phyloP scores from a whole-genome alignment of 768 basidiomycete species.

The Leccinum broughii region DNA sequence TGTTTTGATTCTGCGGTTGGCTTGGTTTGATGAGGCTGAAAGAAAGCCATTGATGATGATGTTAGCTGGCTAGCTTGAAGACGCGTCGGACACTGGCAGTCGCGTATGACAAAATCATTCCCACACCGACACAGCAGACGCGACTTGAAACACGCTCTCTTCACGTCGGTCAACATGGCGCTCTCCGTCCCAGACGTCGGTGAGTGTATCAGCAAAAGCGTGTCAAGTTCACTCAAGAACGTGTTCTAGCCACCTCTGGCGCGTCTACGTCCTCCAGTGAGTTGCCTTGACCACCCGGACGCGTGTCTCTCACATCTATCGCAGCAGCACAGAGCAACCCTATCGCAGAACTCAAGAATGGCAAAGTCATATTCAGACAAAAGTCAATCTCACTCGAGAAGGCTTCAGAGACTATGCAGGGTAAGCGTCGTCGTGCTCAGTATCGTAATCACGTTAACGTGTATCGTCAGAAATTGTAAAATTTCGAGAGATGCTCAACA shows the following conservation, averaged over 20 bases:
- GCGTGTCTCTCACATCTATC: slow-evolving; percentile 4
- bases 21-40: slow-evolving; percentile 49
- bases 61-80: neutral
- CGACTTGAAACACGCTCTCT: slow-evolving; percentile 16
- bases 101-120: slow-evolving; percentile 22
- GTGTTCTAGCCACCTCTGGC: slow-evolving; percentile 13
- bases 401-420: slow-evolving; percentile 79
- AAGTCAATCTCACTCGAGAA: slow-evolving; percentile 75
- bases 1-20: slow-evolving; percentile 43
- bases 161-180: slow-evolving; percentile 25
- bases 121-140: slow-evolving; percentile 20
- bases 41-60: slow-evolving; percentile 62
- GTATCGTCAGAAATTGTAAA: slow-evolving; percentile 62
- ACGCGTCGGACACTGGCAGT: slow-evolving; percentile 44
- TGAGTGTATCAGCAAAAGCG: slow-evolving; percentile 13
- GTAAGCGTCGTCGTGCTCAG: slow-evolving; percentile 38
- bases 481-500: slow-evolving; percentile 72
- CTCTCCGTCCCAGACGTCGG: slow-evolving; percentile 13
- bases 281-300: slow-evolving; percentile 2
- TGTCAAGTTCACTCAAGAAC: slow-evolving; percentile 5
- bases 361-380: slow-evolving; percentile 75
- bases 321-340: slow-evolving; percentile 41
- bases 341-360: slow-evolving; percentile 71
- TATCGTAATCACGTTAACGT: slow-evolving; percentile 2
- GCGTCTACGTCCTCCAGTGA: slow-evolving; percentile 18